These are phyloP conservation scores for Tilletia walkeri DNA, from an alignment of 1,284 basidiomycete species.

Conservation along the genomic window DNA sequence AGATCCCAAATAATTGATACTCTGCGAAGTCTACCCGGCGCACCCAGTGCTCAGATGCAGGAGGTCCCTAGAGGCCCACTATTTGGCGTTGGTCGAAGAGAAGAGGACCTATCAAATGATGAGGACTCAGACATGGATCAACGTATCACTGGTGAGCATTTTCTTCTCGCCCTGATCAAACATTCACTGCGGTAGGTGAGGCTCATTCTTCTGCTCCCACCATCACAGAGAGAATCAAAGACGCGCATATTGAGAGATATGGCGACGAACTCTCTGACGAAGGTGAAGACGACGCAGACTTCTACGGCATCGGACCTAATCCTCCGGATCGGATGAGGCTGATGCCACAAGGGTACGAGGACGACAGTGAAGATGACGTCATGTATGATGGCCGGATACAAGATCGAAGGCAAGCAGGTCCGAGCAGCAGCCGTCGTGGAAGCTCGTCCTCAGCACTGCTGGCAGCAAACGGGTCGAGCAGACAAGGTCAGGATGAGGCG, in stretches of 20 bases:
- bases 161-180: not conserved
- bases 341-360: conserved; percentile 8
- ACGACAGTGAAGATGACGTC: conserved; percentile 3
- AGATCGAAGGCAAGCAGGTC: not conserved
- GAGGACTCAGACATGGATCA: conserved; percentile 57
- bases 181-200: too few species aligned
- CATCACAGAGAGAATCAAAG: conserved; percentile 31
- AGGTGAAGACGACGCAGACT: conserved; percentile 26
- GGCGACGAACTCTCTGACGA: conserved; percentile 51
- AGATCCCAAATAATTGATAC: conserved; percentile 75
- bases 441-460: not conserved
- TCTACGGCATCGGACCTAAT: conserved; percentile 5
- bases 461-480: not conserved
- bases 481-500: not conserved
- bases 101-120: conserved; percentile 56
- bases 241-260: conserved; percentile 43
- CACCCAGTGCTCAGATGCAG: conserved; percentile 84
- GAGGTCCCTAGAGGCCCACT: conserved; percentile 71
- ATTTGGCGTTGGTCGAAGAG: conserved; percentile 28
- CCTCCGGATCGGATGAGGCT: not conserved
- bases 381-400: conserved; percentile 14
- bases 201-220: not conserved
- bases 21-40: conserved; percentile 72
- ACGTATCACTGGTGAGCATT: conserved; percentile 40
- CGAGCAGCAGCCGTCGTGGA: not conserved